These are phyloP conservation scores for Aspergillus terreus DNA, from an alignment of 2,329 filamentous ascomycete species.

Conservation along the genomic window DNA sequence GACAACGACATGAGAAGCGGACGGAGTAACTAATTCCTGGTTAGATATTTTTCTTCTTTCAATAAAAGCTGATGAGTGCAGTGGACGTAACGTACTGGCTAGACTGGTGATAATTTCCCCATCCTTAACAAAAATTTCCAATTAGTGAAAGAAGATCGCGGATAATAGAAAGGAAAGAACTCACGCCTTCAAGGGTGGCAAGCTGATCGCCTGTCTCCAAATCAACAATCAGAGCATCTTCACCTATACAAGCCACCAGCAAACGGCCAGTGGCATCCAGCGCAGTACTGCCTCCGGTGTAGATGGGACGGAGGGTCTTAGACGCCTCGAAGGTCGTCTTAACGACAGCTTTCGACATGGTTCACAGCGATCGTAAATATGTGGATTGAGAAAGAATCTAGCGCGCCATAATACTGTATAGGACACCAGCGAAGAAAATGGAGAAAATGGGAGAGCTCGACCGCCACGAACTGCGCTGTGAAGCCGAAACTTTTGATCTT, in stretches of 20 bases:
- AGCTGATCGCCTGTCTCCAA: slow-evolving; percentile 77
- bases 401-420: slow-evolving; percentile 17
- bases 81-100: slow-evolving; percentile 31
- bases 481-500: slow-evolving; percentile 31
- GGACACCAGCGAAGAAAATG: slow-evolving; percentile 7
- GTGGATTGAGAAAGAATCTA: slow-evolving; percentile 6
- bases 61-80: slow-evolving; percentile 1
- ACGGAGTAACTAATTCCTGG: slow-evolving; percentile 67
- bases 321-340: slow-evolving; percentile 88
- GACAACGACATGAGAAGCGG: slow-evolving; percentile 79
- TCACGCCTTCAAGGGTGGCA: slow-evolving; percentile 80
- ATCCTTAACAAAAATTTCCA: slow-evolving; percentile 51
- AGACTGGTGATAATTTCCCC: slow-evolving; percentile 51
- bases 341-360: slow-evolving; percentile 51
- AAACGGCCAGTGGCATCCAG: slow-evolving; percentile 78
- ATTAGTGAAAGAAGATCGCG: slow-evolving; percentile 13
- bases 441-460: slow-evolving; percentile 3
- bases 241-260: slow-evolving; percentile 83
- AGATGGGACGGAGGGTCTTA: slow-evolving; percentile 85
- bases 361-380: slow-evolving; percentile 4
- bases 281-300: slow-evolving; percentile 83
- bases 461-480: slow-evolving; percentile 10
- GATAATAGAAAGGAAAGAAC: slow-evolving; percentile 26
- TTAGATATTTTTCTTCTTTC: neutral
- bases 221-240: slow-evolving; percentile 86